Evolutionary conservation across 805 yeast species (phyloP), one percentile per base, ranked within the genome.

Genomic region (Candida arabinofermentans): DNA sequence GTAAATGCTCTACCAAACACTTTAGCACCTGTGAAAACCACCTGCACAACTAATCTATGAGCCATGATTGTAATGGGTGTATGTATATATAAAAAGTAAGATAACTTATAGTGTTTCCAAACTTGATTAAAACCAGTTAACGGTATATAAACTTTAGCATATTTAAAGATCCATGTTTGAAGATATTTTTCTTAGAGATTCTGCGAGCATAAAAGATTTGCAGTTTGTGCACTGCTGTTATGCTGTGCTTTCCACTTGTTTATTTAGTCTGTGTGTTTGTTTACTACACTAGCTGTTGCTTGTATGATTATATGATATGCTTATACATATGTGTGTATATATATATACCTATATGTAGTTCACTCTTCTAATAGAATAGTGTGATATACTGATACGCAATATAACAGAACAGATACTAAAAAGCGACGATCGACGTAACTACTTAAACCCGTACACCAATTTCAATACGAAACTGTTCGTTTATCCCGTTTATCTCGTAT

Each of bases 1-100:
- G 88, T 75, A 62, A 93, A 93, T 0, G 99, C 99, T 54, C 86
- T 79, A 43, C 98, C 97, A 59, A 93, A 89, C 24, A 91, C 98
- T 53, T 87, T 83, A 4, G 97, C 95, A 43, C 98, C 98, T 8
- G 98, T 90, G 57, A 90, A 77, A 37, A 89, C 75, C 49, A 93
- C 96, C 65, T 86, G 91, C 50, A 86, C 87, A 41, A 91, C 59
- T 43, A 95, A 75, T 71, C 97, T 80, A 64, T 93, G 96, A 48
- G 99, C 98, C 97, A 61, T 60, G n/a, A n/a, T n/a, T 10, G 8
- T 16, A 8, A 24, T 36, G 33, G 22, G 19, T 21, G 16, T 36
- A n/a, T 10, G 32, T 26, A 12, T 35, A 24, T 13, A 8, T 10
- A 29, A 10, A 29, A 7, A 14, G n/a, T 17, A 6, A 6, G 5